A percentile compares a stretch with the other conserved stretches of the same genome.
Conservation (phyloP, 2,329 filamentous ascomycete genomes). For the Mariannaea elegans region DNA sequence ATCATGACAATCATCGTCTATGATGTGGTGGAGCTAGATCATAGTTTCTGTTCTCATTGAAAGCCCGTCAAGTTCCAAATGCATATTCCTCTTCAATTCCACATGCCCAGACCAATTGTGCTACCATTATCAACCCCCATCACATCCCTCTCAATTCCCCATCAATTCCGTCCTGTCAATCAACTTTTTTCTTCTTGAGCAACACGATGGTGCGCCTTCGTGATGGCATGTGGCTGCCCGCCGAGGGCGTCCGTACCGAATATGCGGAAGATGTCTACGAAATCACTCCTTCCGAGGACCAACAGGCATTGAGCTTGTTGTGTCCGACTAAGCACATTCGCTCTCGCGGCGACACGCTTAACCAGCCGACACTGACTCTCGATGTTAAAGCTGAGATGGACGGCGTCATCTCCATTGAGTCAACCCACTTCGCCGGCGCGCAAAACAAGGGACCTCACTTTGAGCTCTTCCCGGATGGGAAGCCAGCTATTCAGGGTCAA, state of each 20-base stretch:
- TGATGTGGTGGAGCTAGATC: constrained; percentile 30
- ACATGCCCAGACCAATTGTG: constrained; percentile 16
- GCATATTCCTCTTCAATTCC: too few relatives aligned
- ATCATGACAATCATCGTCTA: background rate
- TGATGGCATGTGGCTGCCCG: constrained; percentile 68
- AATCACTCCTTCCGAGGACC: constrained; percentile 54
- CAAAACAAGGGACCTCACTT: constrained; percentile 50
- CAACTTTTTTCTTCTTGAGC: background rate
- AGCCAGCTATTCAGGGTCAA: constrained; percentile 40
- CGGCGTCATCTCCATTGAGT: constrained; percentile 51
- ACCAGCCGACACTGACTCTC: constrained; percentile 61
- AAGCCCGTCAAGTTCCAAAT: too few relatives aligned
- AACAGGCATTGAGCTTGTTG: constrained; percentile 60
- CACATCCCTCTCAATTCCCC: too few relatives aligned
- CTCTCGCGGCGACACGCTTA: constrained; percentile 63
- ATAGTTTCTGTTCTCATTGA: constrained; percentile 12
- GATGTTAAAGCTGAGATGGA: constrained; percentile 49
- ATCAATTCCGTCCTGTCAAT: background rate
- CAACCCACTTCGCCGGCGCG: constrained; percentile 51
- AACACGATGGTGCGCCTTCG: constrained; percentile 45
- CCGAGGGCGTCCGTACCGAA: constrained; percentile 67
- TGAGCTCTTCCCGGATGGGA: constrained; percentile 50
- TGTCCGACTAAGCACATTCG: constrained; percentile 64
- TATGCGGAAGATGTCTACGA: constrained; percentile 72
- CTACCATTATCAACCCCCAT: too few relatives aligned